phyloP scores from a whole-genome alignment of 129 eudicot genomes.

The Artemisia tridentata region DNA sequence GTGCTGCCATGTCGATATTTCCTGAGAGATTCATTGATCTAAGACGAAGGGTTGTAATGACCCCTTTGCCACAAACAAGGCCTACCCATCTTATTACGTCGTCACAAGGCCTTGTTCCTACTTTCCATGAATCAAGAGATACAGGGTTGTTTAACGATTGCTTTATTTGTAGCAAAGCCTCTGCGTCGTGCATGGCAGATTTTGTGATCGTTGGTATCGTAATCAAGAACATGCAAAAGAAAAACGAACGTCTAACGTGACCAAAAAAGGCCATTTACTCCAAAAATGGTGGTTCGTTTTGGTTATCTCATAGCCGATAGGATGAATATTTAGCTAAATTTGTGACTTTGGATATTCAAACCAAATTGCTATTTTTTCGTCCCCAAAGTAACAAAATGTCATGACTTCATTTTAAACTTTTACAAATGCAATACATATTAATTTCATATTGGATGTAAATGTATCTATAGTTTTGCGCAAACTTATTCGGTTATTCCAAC shows the following conservation, averaged over 20 bases:
- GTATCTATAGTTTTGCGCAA: too few species aligned
- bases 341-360: conserved; percentile 6
- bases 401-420: too few species aligned
- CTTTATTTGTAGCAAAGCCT: conserved; percentile 53
- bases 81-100: conserved; percentile 41
- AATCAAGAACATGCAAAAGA: conserved; percentile 8
- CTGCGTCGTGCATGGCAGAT: conserved; percentile 43
- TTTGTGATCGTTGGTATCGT: conserved; percentile 16
- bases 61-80: conserved; percentile 40
- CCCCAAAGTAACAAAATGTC: too few species aligned
- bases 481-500: too few species aligned
- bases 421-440: too few species aligned
- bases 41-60: conserved; percentile 40
- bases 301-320: conserved; percentile 1
- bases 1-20: conserved; percentile 39
- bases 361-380: too few species aligned
- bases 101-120: conserved; percentile 46
- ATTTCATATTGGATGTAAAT: too few species aligned
- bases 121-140: conserved; percentile 58
- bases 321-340: conserved; percentile 4
- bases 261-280: conserved; percentile 30
- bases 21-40: conserved; percentile 51
- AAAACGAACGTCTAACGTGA: conserved; percentile 6
- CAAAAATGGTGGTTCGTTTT: conserved; percentile 14
- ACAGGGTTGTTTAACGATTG: conserved; percentile 38